phyloP scores from a whole-genome alignment of 2,329 filamentous ascomycete species.

The Geosmithia flava region DNA sequence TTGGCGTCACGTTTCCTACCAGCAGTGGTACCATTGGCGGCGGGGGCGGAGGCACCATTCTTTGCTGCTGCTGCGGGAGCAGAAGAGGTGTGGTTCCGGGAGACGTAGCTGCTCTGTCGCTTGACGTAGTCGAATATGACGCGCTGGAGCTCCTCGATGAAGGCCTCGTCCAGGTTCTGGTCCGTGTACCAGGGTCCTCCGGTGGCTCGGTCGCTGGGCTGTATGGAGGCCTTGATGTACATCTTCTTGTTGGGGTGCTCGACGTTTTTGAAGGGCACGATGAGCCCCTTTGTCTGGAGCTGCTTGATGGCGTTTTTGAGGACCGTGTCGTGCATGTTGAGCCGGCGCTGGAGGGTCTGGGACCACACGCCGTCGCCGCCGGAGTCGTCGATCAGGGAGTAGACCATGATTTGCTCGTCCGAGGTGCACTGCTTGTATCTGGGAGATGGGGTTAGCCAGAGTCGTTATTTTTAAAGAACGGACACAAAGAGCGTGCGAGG shows the following conservation, averaged over 20 bases:
- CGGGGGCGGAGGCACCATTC: slow-evolving; percentile 20
- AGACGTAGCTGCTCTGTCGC: slow-evolving; percentile 55
- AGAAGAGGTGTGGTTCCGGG: slow-evolving; percentile 12
- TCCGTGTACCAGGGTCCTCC: slow-evolving; percentile 94
- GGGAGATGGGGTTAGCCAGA: too few species aligned
- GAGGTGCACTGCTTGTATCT: slow-evolving; percentile 48
- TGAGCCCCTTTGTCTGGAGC: slow-evolving; percentile 69
- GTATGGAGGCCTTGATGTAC: slow-evolving; percentile 82
- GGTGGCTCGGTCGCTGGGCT: slow-evolving; percentile 79
- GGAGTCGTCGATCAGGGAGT: slow-evolving; percentile 77
- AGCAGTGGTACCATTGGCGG: slow-evolving; percentile 9
- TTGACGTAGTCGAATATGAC: slow-evolving; percentile 66
- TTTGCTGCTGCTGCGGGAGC: slow-evolving; percentile 46
- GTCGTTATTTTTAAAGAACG: too few species aligned
- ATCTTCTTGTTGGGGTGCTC: slow-evolving; percentile 87
- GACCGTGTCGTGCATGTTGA: slow-evolving; percentile 73
- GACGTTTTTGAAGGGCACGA: slow-evolving; percentile 83
- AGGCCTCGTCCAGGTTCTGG: slow-evolving; percentile 75
- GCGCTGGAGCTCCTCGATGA: slow-evolving; percentile 66
- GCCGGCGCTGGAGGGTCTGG: slow-evolving; percentile 66
- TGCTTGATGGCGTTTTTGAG: slow-evolving; percentile 74
- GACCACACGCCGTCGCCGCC: slow-evolving; percentile 84
- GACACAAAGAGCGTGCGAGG: not conserved
- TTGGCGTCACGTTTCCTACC: slow-evolving; percentile 38
- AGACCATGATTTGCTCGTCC: slow-evolving; percentile 74